Conservation (phyloP, 441 rosid genomes). For the Adansonia madagascariensis region DNA sequence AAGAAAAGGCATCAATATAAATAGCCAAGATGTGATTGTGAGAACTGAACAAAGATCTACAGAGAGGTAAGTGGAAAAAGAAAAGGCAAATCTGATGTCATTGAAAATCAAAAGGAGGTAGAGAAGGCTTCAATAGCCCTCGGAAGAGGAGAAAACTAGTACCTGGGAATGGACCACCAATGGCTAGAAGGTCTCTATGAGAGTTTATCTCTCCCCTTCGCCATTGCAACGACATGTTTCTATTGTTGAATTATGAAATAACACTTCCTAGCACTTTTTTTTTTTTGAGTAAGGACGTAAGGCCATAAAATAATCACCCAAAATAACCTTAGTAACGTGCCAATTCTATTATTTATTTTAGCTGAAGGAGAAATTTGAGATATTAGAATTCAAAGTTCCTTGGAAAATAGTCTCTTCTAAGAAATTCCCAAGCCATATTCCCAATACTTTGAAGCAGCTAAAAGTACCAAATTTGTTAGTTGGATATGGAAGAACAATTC, state of each 20-base stretch:
- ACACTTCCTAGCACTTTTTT: neutral
- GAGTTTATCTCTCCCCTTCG: neutral
- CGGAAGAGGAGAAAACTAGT: neutral
- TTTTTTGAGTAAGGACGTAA: neutral
- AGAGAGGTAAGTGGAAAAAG: neutral
- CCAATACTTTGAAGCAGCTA: slow-evolving; percentile 5
- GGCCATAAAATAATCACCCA: slow-evolving; percentile 6
- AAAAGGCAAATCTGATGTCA: neutral
- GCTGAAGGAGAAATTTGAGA: slow-evolving; percentile 14
- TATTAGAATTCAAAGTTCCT: neutral
- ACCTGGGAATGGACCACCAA: neutral
- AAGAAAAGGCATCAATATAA: neutral
- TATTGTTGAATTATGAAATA: neutral
- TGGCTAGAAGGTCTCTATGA: neutral
- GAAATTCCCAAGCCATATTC: slow-evolving; percentile 16
- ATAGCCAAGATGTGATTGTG: neutral
- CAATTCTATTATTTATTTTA: neutral
- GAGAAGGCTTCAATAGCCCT: neutral
- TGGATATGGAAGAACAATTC: neutral
- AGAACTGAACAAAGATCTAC: neutral
- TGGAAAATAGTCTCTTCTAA: slow-evolving; percentile 15
- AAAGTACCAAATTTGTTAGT: neutral
- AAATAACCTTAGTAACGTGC: neutral
- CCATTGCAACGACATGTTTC: slow-evolving; percentile 6
- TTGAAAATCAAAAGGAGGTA: neutral